Evolutionary conservation across 495 filamentous ascomycete genomes (phyloP), one percentile per base, ranked within the genome.

Genomic region (Lepidopterella palustris): DNA sequence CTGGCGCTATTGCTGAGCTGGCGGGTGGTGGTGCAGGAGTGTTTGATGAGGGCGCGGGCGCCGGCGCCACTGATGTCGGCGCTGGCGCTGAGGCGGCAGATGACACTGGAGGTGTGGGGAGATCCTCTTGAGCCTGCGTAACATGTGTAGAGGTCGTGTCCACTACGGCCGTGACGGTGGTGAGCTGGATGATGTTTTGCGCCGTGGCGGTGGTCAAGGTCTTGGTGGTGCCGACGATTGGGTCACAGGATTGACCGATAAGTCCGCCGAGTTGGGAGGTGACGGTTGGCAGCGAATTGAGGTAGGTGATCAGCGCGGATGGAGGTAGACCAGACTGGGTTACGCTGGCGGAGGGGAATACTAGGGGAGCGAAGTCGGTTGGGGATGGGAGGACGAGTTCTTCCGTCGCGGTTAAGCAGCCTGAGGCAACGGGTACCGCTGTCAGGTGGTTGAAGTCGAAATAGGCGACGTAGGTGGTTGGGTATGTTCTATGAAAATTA

Each of bases 381-480:
- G 65, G 65, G 13, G 58, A 29, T 3, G 64, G 64, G 4, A 67
- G 45, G 9, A 18, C 35, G 4, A 67, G 49, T 13, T 9, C 27
- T 6, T 49, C 11, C 5, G 48, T 67, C 11, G 29, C 24, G 29
- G 26, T 61, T 8, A 35, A 11, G 35, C 65, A 67, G 11, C 13
- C 29, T n/a, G 60, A 54, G 9, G 18, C 29, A 23, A 59, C 26
- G 13, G 60, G 57, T 9, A 53, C 45, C 13, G 57, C 53, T 4
- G n/a, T 24, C 18, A 64, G 45, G 35, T 59, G 61, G 23, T 45
- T 61, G 50, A 64, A 64, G 9, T 47, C n/a, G 23, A 35, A 53
- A 31, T 67, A 67, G 8, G 31, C 53, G 0, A 61, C 57, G 28
- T 67, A 67, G 5, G 53, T 57, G 15, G 60, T 67, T 3, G 65